Conservation (phyloP, 2,329 filamentous ascomycete species). For the Fusarium sp. region DNA sequence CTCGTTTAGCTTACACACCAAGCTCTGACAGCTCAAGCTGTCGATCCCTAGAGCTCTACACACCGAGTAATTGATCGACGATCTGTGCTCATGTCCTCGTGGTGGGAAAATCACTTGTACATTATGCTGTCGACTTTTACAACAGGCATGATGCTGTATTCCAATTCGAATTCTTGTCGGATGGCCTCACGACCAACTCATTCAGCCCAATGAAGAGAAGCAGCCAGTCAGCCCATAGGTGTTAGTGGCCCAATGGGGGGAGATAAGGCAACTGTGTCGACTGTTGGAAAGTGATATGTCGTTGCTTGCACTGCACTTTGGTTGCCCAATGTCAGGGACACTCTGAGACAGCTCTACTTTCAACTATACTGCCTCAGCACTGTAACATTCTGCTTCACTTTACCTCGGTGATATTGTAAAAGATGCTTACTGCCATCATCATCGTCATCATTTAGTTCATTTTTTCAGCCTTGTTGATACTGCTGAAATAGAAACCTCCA, state of each 20-base stretch:
- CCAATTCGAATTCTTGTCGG: constrained; percentile 22
- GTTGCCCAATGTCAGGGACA: constrained; percentile 15
- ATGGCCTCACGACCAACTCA: constrained; percentile 38
- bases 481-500: constrained; percentile 23
- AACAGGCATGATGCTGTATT: constrained; percentile 21
- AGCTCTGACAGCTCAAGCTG: constrained; percentile 29
- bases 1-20: constrained; percentile 25
- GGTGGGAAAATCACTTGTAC: constrained; percentile 25
- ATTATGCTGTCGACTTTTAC: constrained; percentile 17
- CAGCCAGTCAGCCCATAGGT: constrained; percentile 33
- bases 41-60: constrained; percentile 29
- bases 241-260: constrained; percentile 24
- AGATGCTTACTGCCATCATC: not conserved
- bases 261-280: constrained; percentile 1
- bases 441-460: constrained; percentile 1
- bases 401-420: constrained; percentile 3
- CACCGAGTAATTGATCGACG: constrained; percentile 38
- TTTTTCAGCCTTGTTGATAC: constrained; percentile 17
- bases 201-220: constrained; percentile 25
- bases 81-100: constrained; percentile 22
- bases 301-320: constrained; percentile 19
- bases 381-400: constrained; percentile 8
- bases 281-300: constrained; percentile 36
- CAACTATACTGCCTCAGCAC: constrained; percentile 5
- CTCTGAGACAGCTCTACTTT: constrained; percentile 15